Percentiles rank a stretch among this genome's conserved stretches.
Conservation (phyloP, 2,329 filamentous ascomycete genomes). For the Domatiomyces globalis region DNA sequence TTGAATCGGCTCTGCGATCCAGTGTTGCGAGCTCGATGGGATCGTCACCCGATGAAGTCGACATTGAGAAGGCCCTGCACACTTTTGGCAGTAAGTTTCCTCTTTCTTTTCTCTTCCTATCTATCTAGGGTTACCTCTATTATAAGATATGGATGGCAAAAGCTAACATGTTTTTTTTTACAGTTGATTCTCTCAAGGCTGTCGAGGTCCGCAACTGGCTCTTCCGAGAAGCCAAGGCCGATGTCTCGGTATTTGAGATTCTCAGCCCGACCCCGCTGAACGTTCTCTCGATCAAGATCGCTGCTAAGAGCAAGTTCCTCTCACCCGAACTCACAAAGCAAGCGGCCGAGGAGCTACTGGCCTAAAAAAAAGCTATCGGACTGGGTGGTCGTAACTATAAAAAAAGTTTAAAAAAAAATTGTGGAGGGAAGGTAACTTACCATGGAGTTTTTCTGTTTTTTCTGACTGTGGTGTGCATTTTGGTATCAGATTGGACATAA, state of each 20-base stretch:
- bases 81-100: slow-evolving; percentile 6
- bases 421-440: too few relatives aligned
- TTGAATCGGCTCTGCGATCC: slow-evolving; percentile 1
- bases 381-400: too few relatives aligned
- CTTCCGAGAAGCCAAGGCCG: slow-evolving; percentile 19
- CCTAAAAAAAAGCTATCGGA: too few relatives aligned
- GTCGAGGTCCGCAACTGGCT: slow-evolving; percentile 22
- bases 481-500: too few relatives aligned
- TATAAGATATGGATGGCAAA: too few relatives aligned
- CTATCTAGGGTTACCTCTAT: too few relatives aligned
- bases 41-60: slow-evolving; percentile 12
- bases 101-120: slow-evolving; percentile 2
- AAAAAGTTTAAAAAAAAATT: not conserved
- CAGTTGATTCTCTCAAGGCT: slow-evolving; percentile 21
- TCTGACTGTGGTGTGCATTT: too few relatives aligned
- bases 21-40: slow-evolving; percentile 4
- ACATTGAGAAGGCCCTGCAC: slow-evolving; percentile 11
- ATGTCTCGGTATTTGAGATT: slow-evolving; percentile 22
- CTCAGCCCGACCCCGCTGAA: slow-evolving; percentile 16
- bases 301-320: slow-evolving; percentile 12
- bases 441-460: too few relatives aligned
- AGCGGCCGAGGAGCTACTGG: not conserved
- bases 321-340: not conserved
- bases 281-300: slow-evolving; percentile 16
- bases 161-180: too few relatives aligned